phyloP scores from a whole-genome alignment of 2,329 filamentous ascomycete species.

The Exophiala oligosperma region DNA sequence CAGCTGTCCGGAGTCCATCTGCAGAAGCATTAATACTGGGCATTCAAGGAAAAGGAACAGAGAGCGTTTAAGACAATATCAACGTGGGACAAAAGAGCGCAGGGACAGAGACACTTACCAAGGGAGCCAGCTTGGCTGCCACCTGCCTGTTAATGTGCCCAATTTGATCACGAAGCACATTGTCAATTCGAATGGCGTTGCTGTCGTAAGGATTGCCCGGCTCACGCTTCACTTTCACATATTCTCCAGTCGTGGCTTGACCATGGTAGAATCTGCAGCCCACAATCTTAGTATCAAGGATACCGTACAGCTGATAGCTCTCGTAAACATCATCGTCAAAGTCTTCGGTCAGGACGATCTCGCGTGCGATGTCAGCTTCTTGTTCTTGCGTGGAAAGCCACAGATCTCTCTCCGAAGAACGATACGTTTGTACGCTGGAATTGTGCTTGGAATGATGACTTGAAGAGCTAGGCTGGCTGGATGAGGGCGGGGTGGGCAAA shows the following conservation, averaged over 20 bases:
- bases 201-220: constrained; percentile 67
- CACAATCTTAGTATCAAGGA: constrained; percentile 57
- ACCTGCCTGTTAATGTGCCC: constrained; percentile 71
- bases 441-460: constrained; percentile 2
- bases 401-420: constrained; percentile 10
- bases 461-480: constrained; percentile 17
- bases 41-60: too few relatives aligned
- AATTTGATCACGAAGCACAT: constrained; percentile 73
- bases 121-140: constrained; percentile 68
- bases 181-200: constrained; percentile 78
- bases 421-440: constrained; percentile 7
- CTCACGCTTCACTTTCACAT: constrained; percentile 64
- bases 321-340: constrained; percentile 39
- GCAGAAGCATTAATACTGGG: too few relatives aligned
- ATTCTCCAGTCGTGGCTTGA: constrained; percentile 62
- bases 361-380: constrained; percentile 27
- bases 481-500: constrained; percentile 23
- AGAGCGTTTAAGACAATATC: too few relatives aligned
- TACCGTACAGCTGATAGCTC: constrained; percentile 43
- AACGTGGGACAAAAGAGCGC: too few relatives aligned
- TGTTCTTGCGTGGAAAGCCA: constrained; percentile 30
- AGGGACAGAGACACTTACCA: neutral
- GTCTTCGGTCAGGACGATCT: constrained; percentile 34
- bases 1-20: constrained; percentile 57
- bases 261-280: constrained; percentile 65